Base-by-base conservation (phyloP, 371 early-diverging fungal genomes). In the Mucor lusitanicus region DNA sequence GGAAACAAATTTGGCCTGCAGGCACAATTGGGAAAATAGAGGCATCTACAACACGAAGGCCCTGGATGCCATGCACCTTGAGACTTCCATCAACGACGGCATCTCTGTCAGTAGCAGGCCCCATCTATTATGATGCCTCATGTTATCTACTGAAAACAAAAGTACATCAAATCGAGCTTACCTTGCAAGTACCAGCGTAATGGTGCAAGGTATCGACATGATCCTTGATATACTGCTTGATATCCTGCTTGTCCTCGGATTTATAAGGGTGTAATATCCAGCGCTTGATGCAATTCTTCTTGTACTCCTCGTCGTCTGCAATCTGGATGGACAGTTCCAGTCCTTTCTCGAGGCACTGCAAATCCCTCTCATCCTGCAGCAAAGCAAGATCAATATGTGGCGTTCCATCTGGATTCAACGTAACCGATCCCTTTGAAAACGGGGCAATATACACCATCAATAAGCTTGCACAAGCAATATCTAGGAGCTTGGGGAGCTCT, bases 11-110 rank as follows among this genome's bases (percentile, higher is more conserved):
- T 60, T 74, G 74, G 9, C 78, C 78, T 11, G 70, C 70, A 19
- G 73, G 72, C 1, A 78, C 61, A 13, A 46, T 64, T 21, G 86
- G 86, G 55, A 84, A 80, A 50, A 79, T 69, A 13, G 83, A 80
- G 1, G 82, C 80, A 63, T 86, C 87, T 12, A 84, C 73, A 1
- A 86, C 79, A 6, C 87, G 67, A 23, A 86, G 64, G 3, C 74
- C 68, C 1, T 74, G 72, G 3, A 76, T 46, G 9, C 80, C 80
- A 30, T 81, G 65, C 1, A 86, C 85, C 17, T 71, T 69, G 44
- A 86, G 60, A 33, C 75, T 73, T 23, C 42, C 23, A 62, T 82
- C 81, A 3, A 77, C 82, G 0, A 86, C 86, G 15, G 68, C 42
- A 1, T 25, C 54, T n/a, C 35, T 21, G 17, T 74, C 71, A 12